Base-by-base conservation (phyloP, 2,329 filamentous ascomycete species). In the Fusarium chlamydosporum region DNA sequence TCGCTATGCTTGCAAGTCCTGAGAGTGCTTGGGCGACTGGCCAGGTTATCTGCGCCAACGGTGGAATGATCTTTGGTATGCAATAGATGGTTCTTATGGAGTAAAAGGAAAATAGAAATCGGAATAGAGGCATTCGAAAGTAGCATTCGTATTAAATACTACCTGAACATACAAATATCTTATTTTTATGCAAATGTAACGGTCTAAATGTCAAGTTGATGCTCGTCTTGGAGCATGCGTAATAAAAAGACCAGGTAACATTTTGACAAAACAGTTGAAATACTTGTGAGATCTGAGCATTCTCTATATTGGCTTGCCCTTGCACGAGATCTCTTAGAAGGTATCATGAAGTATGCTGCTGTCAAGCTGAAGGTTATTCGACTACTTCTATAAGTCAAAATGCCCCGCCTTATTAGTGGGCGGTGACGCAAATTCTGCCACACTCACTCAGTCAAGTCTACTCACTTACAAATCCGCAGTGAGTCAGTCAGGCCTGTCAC, bases 381-480 rank as follows among this genome's bases (percentile, higher is more conserved):
- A 38, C 16, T 35, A 16, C 40, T 20, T 62, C 15, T 29, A 13
- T 29, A 53, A 43, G 33, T 16, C 27, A 2, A 40, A 61, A 41
- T 72, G 71, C 74, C 74, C 74, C 74, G 70, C 74, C 74, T 65
- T 68, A 13, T 61, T 38, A 47, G 43, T 47, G 53, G 68, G 74
- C 72, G 72, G 72, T 74, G 61, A 63, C 69, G 69, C 72, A 74
- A 74, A 74, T 74, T 74, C 72, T 74, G 72, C 72, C 72, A 47
- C 18, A 40, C 29, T 67, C 59, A 55, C 51, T 57, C 50, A 69
- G 42, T 54, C 50, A 67, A 67, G 33, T 46, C 47, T 55, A 50
- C 53, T 68, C 52, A 73, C 68, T 72, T 63, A 65, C 67, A 72
- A 68, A 73, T 72, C 56, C 46, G 45, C 45, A 48, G 52, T 43